phyloP scores from a whole-genome alignment of 768 basidiomycete species.

The Podaxis rugospora region DNA sequence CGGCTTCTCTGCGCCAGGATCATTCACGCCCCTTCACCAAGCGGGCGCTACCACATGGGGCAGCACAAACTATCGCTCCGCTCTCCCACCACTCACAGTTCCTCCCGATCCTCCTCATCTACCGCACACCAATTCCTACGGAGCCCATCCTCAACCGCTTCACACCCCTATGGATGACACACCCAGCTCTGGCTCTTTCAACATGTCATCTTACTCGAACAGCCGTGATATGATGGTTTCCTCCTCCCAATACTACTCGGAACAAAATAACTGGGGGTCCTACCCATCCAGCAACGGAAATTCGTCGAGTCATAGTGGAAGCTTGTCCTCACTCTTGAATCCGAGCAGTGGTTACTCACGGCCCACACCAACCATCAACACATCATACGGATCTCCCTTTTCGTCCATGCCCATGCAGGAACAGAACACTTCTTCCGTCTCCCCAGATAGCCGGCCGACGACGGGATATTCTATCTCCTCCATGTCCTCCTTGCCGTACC shows the following conservation, averaged over 20 bases:
- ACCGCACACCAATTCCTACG: conserved; percentile 49
- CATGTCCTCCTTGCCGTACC: conserved; percentile 72
- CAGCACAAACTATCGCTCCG: conserved; percentile 52
- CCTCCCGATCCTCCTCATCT: conserved; percentile 69
- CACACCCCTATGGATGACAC: conserved; percentile 68
- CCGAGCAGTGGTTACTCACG: conserved; percentile 58
- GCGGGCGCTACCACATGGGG: conserved; percentile 55
- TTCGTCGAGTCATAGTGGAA: conserved; percentile 64
- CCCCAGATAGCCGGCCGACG: conserved; percentile 81
- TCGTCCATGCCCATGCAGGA: conserved; percentile 65
- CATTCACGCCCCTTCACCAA: conserved; percentile 69
- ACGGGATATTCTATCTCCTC: conserved; percentile 86
- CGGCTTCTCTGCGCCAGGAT: conserved; percentile 81
- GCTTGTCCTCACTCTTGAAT: conserved; percentile 75
- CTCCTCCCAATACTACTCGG: conserved; percentile 54
- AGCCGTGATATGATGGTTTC: conserved; percentile 42
- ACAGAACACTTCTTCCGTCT: conserved; percentile 69
- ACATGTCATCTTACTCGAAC: conserved; percentile 39
- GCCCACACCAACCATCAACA: conserved; percentile 67
- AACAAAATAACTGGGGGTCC: conserved; percentile 51
- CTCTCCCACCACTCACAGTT: conserved; percentile 78
- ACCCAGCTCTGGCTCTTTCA: conserved; percentile 42
- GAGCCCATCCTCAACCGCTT: conserved; percentile 57
- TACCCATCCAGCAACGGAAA: conserved; percentile 41
- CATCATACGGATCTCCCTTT: conserved; percentile 68